Conservation (phyloP, 2,329 filamentous ascomycete genomes). For the Aaosphaeria arxii region DNA sequence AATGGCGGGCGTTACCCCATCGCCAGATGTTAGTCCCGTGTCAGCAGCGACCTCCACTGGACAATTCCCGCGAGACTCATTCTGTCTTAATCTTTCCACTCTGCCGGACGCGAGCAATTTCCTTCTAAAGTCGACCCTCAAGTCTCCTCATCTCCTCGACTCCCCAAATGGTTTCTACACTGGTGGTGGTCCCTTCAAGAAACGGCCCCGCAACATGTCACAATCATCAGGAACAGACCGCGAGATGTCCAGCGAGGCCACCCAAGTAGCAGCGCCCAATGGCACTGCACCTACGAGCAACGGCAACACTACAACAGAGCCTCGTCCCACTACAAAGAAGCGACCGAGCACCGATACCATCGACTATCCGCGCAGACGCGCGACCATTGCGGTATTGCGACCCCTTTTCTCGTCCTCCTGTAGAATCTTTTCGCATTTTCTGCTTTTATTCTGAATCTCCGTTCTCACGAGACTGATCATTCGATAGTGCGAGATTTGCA, state of each 20-base stretch:
- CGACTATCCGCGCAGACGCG: constrained; percentile 40
- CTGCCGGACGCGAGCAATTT: constrained; percentile 36
- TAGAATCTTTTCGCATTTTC: background rate
- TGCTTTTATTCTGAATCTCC: background rate
- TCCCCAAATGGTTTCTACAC: constrained; percentile 35
- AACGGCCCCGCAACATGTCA: constrained; percentile 42
- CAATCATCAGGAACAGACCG: constrained; percentile 40
- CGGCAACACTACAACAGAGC: constrained; percentile 15
- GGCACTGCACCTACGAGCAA: constrained; percentile 28
- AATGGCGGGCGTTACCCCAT: constrained; percentile 39
- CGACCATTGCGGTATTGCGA: constrained; percentile 39
- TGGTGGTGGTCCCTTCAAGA: constrained; percentile 25
- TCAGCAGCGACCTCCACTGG: constrained; percentile 41
- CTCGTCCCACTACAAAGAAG: constrained; percentile 31
- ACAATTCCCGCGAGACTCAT: constrained; percentile 36
- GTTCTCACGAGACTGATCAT: constrained; percentile 18
- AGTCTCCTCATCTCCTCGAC: constrained; percentile 37
- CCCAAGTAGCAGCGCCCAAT: constrained; percentile 20
- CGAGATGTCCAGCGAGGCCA: constrained; percentile 35
- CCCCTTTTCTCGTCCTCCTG: background rate
- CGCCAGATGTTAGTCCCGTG: constrained; percentile 43
- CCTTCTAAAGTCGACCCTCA: constrained; percentile 36
- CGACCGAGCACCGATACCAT: constrained; percentile 41
- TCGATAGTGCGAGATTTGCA: constrained; percentile 74
- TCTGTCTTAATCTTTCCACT: constrained; percentile 39